Base-by-base conservation (phyloP, 2,329 filamentous ascomycete species). In the Tolypocladium tropicale region DNA sequence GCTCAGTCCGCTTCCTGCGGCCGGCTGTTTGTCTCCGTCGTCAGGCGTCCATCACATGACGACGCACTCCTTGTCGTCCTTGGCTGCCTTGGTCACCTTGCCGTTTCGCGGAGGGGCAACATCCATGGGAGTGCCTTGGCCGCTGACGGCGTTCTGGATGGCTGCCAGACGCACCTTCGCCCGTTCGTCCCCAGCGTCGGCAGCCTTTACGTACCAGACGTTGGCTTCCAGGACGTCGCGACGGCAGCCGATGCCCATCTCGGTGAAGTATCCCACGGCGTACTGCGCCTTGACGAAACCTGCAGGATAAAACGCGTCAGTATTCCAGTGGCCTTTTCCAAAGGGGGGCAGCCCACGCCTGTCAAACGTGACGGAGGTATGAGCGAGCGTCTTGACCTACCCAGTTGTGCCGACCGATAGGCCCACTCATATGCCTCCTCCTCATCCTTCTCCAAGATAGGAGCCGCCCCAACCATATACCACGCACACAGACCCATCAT, bases 401-500 rank as follows among this genome's bases (percentile, higher is more conserved):
- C 92, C 61, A 86, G 78, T 59, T 94, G 87, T 34, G 93, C 93
- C 55, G 94, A 90, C 66, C 86, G 85, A 65, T 84, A 85, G 18
- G 94, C 92, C 94, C 94, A 99, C 70, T 96, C 92, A 66, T 95
- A 97, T 11, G 94, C 94, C 71, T 99, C 94, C 63, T 88, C 87
- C 70, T 97, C 93, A 65, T 99, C 93, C 72, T 94, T 96, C 58
- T 96, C 92, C 25, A 99, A 75, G 16, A 97, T 84, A 0, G 92
- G 91, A 62, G 92, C 88, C 2, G 94, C 94, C 12, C 94, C 94
- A 43, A 97, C 88, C 80, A 97, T 88, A 71, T 97, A 99, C 94
- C 94, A 99, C 12, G 94, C 94, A 72, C 94, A 99, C 10, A 99
- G 78, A 5, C 93, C 93, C 92, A 99, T 96, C 91, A 97, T 97